Percentiles rank a stretch among this genome's conserved stretches.
Conservation (phyloP, 2,329 filamentous ascomycete species). For the Ascocoryne sarcoides region DNA sequence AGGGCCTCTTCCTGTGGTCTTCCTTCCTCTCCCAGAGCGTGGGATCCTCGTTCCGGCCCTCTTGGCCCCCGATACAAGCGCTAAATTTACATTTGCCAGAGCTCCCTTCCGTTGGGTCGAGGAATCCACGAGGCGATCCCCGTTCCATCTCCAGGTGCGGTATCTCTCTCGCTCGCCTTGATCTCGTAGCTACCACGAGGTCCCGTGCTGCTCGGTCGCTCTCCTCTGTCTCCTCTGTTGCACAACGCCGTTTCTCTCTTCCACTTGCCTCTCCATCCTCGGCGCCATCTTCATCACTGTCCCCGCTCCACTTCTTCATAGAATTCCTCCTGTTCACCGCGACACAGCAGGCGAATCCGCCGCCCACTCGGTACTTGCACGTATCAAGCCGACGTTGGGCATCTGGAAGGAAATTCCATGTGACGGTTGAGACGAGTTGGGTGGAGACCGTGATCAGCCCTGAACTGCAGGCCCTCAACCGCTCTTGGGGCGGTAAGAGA, state of each 20-base stretch:
- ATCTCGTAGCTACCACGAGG: constrained; percentile 20
- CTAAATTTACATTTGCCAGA: constrained; percentile 15
- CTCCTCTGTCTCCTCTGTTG: constrained; percentile 19
- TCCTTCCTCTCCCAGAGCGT: constrained; percentile 17
- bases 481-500: constrained; percentile 25
- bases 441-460: constrained; percentile 28
- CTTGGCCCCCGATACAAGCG: constrained; percentile 24
- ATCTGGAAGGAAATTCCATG: constrained; percentile 24
- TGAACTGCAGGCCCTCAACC: constrained; percentile 26
- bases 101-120: constrained; percentile 16
- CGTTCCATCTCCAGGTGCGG: constrained; percentile 7
- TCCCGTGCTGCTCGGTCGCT: constrained; percentile 23
- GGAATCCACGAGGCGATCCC: constrained; percentile 21
- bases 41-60: constrained; percentile 22
- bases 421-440: constrained; percentile 26
- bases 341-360: constrained; percentile 15
- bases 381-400: constrained; percentile 16
- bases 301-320: constrained; percentile 11
- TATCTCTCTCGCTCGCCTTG: not conserved
- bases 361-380: constrained; percentile 16
- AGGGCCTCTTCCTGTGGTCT: constrained; percentile 24
- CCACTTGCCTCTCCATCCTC: constrained; percentile 4
- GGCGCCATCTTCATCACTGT: constrained; percentile 18
- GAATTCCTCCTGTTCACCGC: constrained; percentile 17
- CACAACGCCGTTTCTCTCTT: constrained; percentile 18